Evolutionary conservation across 169 alveolate genomes (phyloP).

Genomic region (Babesia divergens): DNA sequence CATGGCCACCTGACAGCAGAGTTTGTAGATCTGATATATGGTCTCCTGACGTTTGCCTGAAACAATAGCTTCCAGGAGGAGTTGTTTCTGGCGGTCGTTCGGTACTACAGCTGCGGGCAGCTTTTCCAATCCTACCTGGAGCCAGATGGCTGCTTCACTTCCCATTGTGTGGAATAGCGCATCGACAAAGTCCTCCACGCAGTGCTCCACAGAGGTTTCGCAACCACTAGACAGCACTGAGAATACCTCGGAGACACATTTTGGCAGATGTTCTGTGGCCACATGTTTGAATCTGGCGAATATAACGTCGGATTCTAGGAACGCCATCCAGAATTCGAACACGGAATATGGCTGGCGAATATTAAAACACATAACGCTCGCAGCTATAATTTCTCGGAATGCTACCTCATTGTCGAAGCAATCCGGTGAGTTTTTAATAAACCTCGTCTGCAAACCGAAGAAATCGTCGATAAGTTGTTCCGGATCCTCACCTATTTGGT

Average conservation of each 20-base stretch:
- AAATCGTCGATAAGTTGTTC: slow-evolving; percentile 46
- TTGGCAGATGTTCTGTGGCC: slow-evolving; percentile 13
- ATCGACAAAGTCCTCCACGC: slow-evolving; percentile 38
- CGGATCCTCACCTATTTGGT: background rate
- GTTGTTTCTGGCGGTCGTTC: slow-evolving; percentile 1
- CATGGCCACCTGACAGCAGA: slow-evolving; percentile 46
- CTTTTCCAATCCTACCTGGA: slow-evolving; percentile 14
- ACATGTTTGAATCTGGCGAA: background rate
- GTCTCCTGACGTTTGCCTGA: background rate
- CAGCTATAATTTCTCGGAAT: slow-evolving; percentile 7
- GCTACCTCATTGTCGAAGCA: slow-evolving; percentile 15
- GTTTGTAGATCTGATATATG: slow-evolving; percentile 34
- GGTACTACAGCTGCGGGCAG: slow-evolving; percentile 36
- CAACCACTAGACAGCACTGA: slow-evolving; percentile 16
- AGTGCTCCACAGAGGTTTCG: slow-evolving; percentile 30
- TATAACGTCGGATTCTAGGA: slow-evolving; percentile 9
- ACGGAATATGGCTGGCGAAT: slow-evolving; percentile 51
- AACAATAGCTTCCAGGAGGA: slow-evolving; percentile 8
- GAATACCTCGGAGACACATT: slow-evolving; percentile 5
- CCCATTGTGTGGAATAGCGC: slow-evolving; percentile 2
- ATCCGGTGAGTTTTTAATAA: slow-evolving; percentile 14
- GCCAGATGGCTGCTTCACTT: slow-evolving; percentile 10
- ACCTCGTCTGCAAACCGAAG: slow-evolving; percentile 50
- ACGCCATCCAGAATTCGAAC: slow-evolving; percentile 46
- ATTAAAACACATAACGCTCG: slow-evolving; percentile 32